A percentile compares a stretch with the other conserved stretches of the same genome.
phyloP scores from a whole-genome alignment of 352 stramenopile genomes.

The Pythium diclinum region DNA sequence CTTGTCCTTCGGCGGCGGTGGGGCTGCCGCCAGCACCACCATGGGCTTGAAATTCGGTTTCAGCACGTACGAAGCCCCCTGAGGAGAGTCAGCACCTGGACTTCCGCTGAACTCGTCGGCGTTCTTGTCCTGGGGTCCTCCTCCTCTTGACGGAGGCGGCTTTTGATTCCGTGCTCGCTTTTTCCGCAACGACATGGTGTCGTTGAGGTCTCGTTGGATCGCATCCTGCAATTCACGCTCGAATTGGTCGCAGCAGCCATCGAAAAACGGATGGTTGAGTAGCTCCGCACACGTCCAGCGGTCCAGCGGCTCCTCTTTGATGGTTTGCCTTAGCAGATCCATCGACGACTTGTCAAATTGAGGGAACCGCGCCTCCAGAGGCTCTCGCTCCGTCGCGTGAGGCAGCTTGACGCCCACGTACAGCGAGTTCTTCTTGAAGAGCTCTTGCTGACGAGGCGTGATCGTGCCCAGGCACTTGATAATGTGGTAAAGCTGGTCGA shows the following conservation, averaged over 20 bases:
- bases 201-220: constrained; percentile 65
- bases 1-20: constrained; percentile 15
- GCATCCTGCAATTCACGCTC: constrained; percentile 66
- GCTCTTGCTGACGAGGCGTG: constrained; percentile 70
- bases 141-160: constrained; percentile 29
- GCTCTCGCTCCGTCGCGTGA: constrained; percentile 49
- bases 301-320: constrained; percentile 73
- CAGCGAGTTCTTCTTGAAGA: constrained; percentile 80
- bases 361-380: constrained; percentile 59
- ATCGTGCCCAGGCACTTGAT: constrained; percentile 73
- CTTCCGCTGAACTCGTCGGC: background rate
- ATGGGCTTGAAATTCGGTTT: constrained; percentile 21
- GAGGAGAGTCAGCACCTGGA: background rate
- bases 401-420: constrained; percentile 81
- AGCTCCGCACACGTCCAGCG: constrained; percentile 78
- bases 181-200: constrained; percentile 55
- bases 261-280: constrained; percentile 73
- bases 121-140: background rate
- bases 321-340: constrained; percentile 71
- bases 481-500: constrained; percentile 92
- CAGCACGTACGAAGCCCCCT: background rate
- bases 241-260: constrained; percentile 47
- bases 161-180: constrained; percentile 54
- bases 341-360: constrained; percentile 62
- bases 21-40: background rate